Evolutionary conservation across 352 stramenopile genomes (phyloP).

Genomic region (Pythium dissimile): DNA sequence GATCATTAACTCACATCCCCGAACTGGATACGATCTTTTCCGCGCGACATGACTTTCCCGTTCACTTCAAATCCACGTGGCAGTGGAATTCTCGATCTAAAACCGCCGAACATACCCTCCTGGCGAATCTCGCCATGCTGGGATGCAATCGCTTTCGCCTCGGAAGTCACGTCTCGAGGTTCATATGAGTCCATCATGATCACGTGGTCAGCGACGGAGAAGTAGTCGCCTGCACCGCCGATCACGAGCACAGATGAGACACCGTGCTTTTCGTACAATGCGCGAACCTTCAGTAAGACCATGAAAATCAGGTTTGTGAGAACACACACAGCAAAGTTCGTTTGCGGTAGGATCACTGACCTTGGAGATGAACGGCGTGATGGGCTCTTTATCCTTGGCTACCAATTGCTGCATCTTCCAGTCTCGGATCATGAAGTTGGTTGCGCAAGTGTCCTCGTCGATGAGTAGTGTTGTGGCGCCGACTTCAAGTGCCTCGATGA

Average conservation of each 20-base stretch:
- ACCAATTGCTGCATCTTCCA: slow-evolving; percentile 97
- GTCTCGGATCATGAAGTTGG: slow-evolving; percentile 98
- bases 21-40: slow-evolving; percentile 78
- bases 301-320: not conserved
- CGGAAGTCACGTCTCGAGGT: slow-evolving; percentile 88
- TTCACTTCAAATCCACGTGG: slow-evolving; percentile 51
- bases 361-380: slow-evolving; percentile 96
- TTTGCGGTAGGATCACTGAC: not conserved
- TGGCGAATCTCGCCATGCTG: slow-evolving; percentile 53
- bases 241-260: slow-evolving; percentile 96
- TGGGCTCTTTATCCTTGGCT: slow-evolving; percentile 94
- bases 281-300: slow-evolving; percentile 57
- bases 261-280: slow-evolving; percentile 83
- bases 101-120: slow-evolving; percentile 44
- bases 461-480: slow-evolving; percentile 92
- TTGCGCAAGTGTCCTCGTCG: slow-evolving; percentile 97
- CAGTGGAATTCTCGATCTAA: slow-evolving; percentile 51
- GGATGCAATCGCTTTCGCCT: slow-evolving; percentile 90
- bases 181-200: slow-evolving; percentile 97
- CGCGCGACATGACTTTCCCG: slow-evolving; percentile 77
- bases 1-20: slow-evolving; percentile 51
- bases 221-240: slow-evolving; percentile 95
- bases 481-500: slow-evolving; percentile 92
- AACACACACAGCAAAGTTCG: not conserved
- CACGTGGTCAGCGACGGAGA: slow-evolving; percentile 94